Base-by-base conservation (phyloP, 2,329 filamentous ascomycete genomes). In the Boeremia lycopersici region DNA sequence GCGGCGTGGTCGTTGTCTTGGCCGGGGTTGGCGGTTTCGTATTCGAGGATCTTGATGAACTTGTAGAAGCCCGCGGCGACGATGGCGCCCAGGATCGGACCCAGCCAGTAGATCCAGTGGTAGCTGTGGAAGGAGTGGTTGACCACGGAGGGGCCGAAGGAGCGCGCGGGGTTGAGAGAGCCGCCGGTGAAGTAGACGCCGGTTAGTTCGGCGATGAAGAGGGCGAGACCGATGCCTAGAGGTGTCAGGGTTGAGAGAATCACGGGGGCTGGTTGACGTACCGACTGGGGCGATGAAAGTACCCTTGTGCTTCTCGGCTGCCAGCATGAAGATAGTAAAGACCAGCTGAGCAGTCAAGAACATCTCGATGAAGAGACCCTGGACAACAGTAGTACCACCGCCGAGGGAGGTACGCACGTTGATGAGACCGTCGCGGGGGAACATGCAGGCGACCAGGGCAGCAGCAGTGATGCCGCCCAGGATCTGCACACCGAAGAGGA, bases 271-370 rank as follows among this genome's bases (percentile, higher is more conserved):
- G 13, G 11, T 7, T 8, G 3, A 42, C 52, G 90, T 89, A 15
- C 85, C 87, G 5, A 90, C 75, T 0, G 88, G 88, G 6, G 77
- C 77, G 47, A 79, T 75, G 57, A 78, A 79, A 6, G 77, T 79
- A n/a, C 73, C 76, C 76, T 91, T 90, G 71, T 89, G 86, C 46
- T 66, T 64, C 39, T 66, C 62, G 9, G 84, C 83, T 0, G 87
- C 87, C 36, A 89, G 76, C 82, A 90, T 87, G 26, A 71, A 68
- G 41, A 74, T 70, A 2, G 65, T 70, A 36, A 74, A 69, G 39
- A 73, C 66, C 12, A 74, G 58, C 39, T 72, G 62, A 12, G 67
- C 64, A 7, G 71, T 55, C 41, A 55, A 42, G 30, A 55, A 55
- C 52, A 55, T 73, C 39, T 65, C 61, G 9, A 63, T 52, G 39